Base-by-base conservation (phyloP, 768 basidiomycete genomes). In the Goffeauzyma gilvescens region DNA sequence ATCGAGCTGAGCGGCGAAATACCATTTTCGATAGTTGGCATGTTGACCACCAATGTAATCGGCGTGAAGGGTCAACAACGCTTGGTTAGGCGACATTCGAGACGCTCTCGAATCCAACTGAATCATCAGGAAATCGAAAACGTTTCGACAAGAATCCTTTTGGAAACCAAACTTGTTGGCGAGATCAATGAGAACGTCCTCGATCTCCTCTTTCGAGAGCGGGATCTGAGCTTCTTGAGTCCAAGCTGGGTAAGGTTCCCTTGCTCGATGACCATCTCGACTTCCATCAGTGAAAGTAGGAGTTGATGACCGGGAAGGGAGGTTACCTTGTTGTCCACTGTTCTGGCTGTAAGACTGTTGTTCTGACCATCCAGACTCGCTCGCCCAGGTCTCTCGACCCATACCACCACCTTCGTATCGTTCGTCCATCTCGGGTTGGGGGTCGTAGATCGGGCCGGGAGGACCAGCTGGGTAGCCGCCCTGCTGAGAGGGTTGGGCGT, bases 91-190 rank as follows among this genome's bases (percentile, higher is more conserved):
- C 0, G 85, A 78, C 90, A 96, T 95, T 32, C 93, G 76, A 3
- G 89, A 95, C 3, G 90, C 83, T 46, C 93, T 76, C 57, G 85
- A 89, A 66, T 98, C 93, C 50, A 98, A 75, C 34, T 83, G 75
- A 57, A 93, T 87, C 90, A 98, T 95, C 45, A 90, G 67, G 65
- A 90, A 93, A 68, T 96, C 93, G 65, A 90, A 98, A 78, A 65
- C 58, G 55, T 65, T 65, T 46, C 64, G 56, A 17, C 56, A 65
- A 2, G 64, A 65, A 42, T 65, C 64, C 84, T 93, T 71, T 85
- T 96, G 93, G 61, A 98, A 98, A 48, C 93, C 93, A 66, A 96
- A 98, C 66, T 96, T 98, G 71, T 95, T 87, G 21, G 86, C 79
- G 25, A 98, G 72, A 68, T 96, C 93, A 38, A 95, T 74, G 60